Conservation (phyloP, 2,329 filamentous ascomycete genomes). For the Claviceps digitariae region DNA sequence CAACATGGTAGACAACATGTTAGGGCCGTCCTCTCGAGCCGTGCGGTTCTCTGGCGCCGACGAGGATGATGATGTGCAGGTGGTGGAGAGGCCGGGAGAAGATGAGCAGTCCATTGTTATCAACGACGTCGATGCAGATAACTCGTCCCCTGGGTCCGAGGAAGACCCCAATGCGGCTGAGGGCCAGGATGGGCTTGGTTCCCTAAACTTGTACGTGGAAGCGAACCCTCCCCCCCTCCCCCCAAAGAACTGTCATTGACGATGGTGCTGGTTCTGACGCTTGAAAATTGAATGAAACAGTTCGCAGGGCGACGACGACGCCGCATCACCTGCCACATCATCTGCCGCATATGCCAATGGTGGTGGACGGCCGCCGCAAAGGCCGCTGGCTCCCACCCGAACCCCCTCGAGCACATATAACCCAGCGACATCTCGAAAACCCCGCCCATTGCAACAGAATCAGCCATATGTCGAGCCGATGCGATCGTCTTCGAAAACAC, state of each 20-base stretch:
- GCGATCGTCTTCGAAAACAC: slow-evolving; percentile 39
- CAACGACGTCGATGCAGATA: slow-evolving; percentile 14
- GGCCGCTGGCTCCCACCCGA: slow-evolving; percentile 54
- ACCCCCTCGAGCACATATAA: slow-evolving; percentile 74
- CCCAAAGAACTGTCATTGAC: slow-evolving; percentile 26
- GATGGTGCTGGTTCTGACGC: slow-evolving; percentile 22
- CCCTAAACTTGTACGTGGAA: slow-evolving; percentile 31
- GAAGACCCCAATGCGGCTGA: slow-evolving; percentile 33
- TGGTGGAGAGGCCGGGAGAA: slow-evolving; percentile 27
- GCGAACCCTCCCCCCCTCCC: too few relatives aligned
- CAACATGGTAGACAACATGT: slow-evolving; percentile 13
- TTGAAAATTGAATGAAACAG: slow-evolving; percentile 26
- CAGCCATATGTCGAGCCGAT: slow-evolving; percentile 28
- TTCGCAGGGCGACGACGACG: slow-evolving; percentile 15
- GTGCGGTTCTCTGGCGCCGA: slow-evolving; percentile 43
- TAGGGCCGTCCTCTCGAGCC: slow-evolving; percentile 39
- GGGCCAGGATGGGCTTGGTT: slow-evolving; percentile 34
- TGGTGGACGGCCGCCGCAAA: slow-evolving; percentile 41
- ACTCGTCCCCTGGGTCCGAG: slow-evolving; percentile 14
- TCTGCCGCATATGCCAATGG: slow-evolving; percentile 17
- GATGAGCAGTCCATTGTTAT: slow-evolving; percentile 18
- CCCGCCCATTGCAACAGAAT: slow-evolving; percentile 20
- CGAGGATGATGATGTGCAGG: slow-evolving; percentile 30
- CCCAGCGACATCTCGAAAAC: slow-evolving; percentile 45
- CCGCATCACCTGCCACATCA: too few relatives aligned